These are phyloP conservation scores for Penicillium diatomitis DNA, from an alignment of 495 filamentous ascomycete genomes.

Conservation along the genomic window DNA sequence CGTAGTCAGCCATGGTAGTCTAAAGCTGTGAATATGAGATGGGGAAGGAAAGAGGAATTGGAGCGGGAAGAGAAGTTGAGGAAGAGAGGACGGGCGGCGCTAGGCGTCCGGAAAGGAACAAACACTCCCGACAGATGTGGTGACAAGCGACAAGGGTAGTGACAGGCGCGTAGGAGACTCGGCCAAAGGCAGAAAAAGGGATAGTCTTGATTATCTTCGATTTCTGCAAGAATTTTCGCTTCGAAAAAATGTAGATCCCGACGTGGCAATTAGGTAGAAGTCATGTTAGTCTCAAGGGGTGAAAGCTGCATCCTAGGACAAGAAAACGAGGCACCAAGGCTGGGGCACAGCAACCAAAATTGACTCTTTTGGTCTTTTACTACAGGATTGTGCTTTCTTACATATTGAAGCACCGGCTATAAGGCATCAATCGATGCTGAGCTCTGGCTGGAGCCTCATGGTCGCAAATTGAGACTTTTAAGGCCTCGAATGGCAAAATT, in stretches of 20 bases:
- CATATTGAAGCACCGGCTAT: too few relatives aligned
- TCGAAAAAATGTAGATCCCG: background rate
- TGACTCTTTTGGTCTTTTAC: too few relatives aligned
- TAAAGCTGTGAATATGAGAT: conserved; percentile 8
- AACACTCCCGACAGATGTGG: conserved; percentile 12
- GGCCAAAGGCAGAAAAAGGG: conserved; percentile 2
- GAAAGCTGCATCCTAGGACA: background rate
- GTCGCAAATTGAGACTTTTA: too few relatives aligned
- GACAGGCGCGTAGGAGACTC: background rate
- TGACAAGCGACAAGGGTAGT: background rate
- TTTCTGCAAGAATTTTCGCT: too few relatives aligned
- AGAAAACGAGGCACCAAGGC: conserved; percentile 5
- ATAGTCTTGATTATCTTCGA: too few relatives aligned
- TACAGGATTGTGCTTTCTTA: too few relatives aligned
- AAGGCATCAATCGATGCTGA: too few relatives aligned
- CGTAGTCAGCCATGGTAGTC: conserved; percentile 58
- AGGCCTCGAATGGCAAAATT: too few relatives aligned
- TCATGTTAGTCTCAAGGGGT: background rate
- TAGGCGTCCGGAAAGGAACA: conserved; percentile 17
- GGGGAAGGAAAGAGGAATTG: conserved; percentile 10
- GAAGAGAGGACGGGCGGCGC: conserved; percentile 15
- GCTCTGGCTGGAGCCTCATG: too few relatives aligned
- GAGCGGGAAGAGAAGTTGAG: conserved; percentile 12
- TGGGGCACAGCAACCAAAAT: background rate
- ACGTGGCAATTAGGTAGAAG: background rate